phyloP scores from a whole-genome alignment of 371 early-diverging fungal genomes.

The Mortierella sp. region DNA sequence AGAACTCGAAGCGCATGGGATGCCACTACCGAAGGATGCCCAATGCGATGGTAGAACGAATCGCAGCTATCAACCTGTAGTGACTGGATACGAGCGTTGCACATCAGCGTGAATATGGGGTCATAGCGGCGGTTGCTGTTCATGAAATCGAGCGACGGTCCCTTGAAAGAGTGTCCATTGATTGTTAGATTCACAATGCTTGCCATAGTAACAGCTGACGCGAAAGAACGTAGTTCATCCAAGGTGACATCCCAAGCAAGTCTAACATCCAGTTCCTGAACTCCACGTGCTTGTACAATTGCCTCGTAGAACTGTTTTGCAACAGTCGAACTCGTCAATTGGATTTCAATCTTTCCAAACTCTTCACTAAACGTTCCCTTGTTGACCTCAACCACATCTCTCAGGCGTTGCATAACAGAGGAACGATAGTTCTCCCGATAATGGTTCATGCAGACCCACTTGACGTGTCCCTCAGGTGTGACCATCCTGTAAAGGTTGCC shows the following conservation, averaged over 20 bases:
- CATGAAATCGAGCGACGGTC: not conserved
- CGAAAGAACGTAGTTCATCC: conserved; percentile 12
- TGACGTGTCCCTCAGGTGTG: conserved; percentile 18
- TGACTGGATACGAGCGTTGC: conserved; percentile 1
- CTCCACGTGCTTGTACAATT: not conserved
- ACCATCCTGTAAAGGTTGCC: conserved; percentile 31
- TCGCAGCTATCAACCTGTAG: not conserved
- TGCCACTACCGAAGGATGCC: not conserved
- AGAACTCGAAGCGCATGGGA: conserved; percentile 1
- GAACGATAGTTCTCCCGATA: conserved; percentile 11
- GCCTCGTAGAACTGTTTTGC: conserved; percentile 17
- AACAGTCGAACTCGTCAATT: no score
- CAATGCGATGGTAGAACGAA: conserved; percentile 9
- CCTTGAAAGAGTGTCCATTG: not conserved
- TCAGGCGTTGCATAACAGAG: conserved; percentile 1
- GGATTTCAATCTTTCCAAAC: not conserved
- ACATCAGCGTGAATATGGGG: conserved; percentile 13
- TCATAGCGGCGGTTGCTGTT: conserved; percentile 8
- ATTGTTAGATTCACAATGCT: conserved; percentile 1
- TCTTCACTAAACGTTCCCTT: conserved; percentile 1
- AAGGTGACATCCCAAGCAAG: conserved; percentile 9
- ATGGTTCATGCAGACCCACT: conserved; percentile 33
- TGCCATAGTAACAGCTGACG: conserved; percentile 1
- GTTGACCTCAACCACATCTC: not conserved
- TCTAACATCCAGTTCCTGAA: conserved; percentile 10